A percentile compares a stretch with the other conserved stretches of the same genome.
phyloP scores from a whole-genome alignment of 495 filamentous ascomycete species.

The Darksidea phi region DNA sequence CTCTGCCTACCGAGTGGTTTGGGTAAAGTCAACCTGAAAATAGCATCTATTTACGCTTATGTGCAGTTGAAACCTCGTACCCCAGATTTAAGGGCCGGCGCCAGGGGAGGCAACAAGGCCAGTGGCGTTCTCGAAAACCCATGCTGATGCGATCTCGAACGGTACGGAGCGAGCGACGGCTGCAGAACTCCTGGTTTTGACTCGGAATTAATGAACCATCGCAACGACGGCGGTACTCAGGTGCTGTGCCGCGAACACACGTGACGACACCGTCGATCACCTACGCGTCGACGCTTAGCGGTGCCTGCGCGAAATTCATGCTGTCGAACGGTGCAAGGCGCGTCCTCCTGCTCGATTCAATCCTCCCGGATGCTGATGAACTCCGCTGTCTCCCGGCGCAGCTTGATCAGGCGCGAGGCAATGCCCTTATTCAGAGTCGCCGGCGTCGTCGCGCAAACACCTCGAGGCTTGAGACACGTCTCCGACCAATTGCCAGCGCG shows the following conservation, averaged over 20 bases:
- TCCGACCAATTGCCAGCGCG: conserved; percentile 14
- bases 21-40: conserved; percentile 20
- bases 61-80: conserved; percentile 26
- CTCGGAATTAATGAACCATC: conserved; percentile 2
- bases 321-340: too few relatives aligned
- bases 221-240: conserved; percentile 12
- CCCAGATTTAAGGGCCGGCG: conserved; percentile 30
- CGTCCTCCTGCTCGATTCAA: too few relatives aligned
- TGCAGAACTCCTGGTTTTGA: conserved; percentile 32
- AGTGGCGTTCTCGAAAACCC: conserved; percentile 1
- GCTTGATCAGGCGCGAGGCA: not conserved
- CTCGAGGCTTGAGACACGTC: conserved; percentile 28
- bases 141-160: conserved; percentile 13
- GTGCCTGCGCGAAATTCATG: too few relatives aligned
- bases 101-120: conserved; percentile 12
- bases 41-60: conserved; percentile 31
- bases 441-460: conserved; percentile 5
- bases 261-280: conserved; percentile 8
- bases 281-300: not conserved
- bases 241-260: conserved; percentile 15
- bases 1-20: not conserved
- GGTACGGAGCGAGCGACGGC: not conserved
- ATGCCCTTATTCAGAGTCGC: conserved; percentile 2
- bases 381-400: not conserved
- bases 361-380: too few relatives aligned